Base-by-base conservation (phyloP, 805 yeast genomes). In the Sporopachydermia quercuum region DNA sequence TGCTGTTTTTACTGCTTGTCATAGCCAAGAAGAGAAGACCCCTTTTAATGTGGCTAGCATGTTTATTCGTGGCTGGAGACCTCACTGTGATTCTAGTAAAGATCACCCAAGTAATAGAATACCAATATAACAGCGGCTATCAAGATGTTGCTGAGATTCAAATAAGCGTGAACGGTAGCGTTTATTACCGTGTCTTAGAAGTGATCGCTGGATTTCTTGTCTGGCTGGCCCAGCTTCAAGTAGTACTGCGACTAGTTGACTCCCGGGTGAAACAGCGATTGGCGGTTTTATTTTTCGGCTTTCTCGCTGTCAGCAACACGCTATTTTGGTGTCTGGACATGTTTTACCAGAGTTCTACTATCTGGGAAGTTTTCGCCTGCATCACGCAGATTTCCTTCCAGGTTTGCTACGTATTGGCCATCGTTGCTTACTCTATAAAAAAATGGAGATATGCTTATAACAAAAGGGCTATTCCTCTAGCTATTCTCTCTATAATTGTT, bases 21-120 rank as follows among this genome's bases (percentile, higher is more conserved):
- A 52, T 82, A 19, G 67, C 74, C 15, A 71, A 69, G 34, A 71
- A 71, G 46, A 60, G 70, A 17, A 70, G 78, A 41, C 85, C 87
- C 3, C 52, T 62, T 34, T 54, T 75, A 36, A 67, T 82, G 30
- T 70, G 70, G 34, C 19, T 76, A 5, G 73, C 81, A 3, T 72
- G 79, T n/a, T 47, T 76, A 15, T 60, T 74, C 40, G 68, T 67
- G 42, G 72, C 84, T 11, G 56, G 71, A 1, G 62, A 70, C 5
- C 62, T 71, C 39, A 74, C 84, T 1, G 67, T 71, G 1, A 55
- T 72, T 8, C 54, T 82, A 14, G 50, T 58, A 2, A 61, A 61
- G 42, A 52, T 74, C 19, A 70, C 77, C 13, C 47, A 52, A 1
- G 61, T 65, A 2, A 63, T 82, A 36, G 47, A 61, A 16, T 27